phyloP scores from a whole-genome alignment of 306 rosid species.

The Pterocarpus macrocarpus region DNA sequence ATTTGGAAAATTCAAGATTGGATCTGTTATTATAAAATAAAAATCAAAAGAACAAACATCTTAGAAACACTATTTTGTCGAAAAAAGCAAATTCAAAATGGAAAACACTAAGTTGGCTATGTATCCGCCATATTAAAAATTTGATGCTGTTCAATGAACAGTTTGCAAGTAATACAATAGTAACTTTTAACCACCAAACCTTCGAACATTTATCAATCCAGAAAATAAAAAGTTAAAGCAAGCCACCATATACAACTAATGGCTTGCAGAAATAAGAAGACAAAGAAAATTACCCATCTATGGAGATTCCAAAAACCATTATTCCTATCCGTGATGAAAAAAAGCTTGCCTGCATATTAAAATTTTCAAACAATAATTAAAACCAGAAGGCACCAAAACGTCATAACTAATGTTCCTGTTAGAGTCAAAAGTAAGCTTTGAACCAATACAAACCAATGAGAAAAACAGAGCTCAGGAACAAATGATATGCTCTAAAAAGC shows the following conservation, averaged over 20 bases:
- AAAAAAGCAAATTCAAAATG: slow-evolving; percentile 13
- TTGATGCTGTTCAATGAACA: slow-evolving; percentile 7
- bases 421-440: slow-evolving; percentile 14
- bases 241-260: not conserved
- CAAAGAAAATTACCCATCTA: slow-evolving; percentile 79
- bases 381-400: slow-evolving; percentile 23
- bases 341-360: slow-evolving; percentile 83
- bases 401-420: slow-evolving; percentile 29
- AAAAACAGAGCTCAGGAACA: not conserved
- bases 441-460: slow-evolving; percentile 16
- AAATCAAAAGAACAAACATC: not conserved
- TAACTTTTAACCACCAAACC: not conserved
- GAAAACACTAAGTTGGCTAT: not conserved
- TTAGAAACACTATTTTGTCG: not conserved
- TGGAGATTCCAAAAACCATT: slow-evolving; percentile 94
- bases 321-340: slow-evolving; percentile 81
- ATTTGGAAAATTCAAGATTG: slow-evolving; percentile 15
- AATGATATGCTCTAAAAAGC: slow-evolving; percentile 12
- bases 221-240: slow-evolving; percentile 22
- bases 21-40: not conserved
- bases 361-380: slow-evolving; percentile 24
- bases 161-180: slow-evolving; percentile 10
- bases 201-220: not conserved
- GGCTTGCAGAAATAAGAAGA: slow-evolving; percentile 23
- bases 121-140: not conserved